These are phyloP conservation scores for Gossypium gossypioides DNA, from an alignment of 441 rosid species.

Conservation along the genomic window DNA sequence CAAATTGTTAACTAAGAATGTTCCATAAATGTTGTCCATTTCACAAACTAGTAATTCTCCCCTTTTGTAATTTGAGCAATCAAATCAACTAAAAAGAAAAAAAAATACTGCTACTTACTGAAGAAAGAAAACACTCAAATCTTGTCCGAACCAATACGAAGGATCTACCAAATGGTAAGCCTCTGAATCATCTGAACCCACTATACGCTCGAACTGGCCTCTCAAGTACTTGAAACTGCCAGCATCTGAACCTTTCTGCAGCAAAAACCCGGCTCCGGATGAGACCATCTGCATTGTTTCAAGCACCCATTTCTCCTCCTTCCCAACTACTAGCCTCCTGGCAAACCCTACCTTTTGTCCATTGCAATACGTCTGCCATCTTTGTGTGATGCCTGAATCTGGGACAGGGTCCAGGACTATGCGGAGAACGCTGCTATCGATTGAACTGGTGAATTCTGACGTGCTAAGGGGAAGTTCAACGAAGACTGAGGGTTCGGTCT, in stretches of 20 bases:
- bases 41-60: neutral
- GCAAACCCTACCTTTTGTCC: slow-evolving; percentile 23
- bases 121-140: slow-evolving; percentile 21
- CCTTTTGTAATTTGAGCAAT: slow-evolving; percentile 1
- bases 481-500: slow-evolving; percentile 3
- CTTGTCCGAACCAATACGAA: slow-evolving; percentile 16
- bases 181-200: slow-evolving; percentile 19
- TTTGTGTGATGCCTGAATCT: neutral
- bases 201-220: slow-evolving; percentile 20
- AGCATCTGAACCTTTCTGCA: neutral
- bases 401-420: slow-evolving; percentile 14
- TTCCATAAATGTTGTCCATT: neutral
- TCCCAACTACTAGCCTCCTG: neutral
- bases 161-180: slow-evolving; percentile 25
- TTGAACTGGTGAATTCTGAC: slow-evolving; percentile 5
- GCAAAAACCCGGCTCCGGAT: slow-evolving; percentile 22
- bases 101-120: neutral
- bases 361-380: slow-evolving; percentile 23
- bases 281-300: slow-evolving; percentile 18
- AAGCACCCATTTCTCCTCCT: slow-evolving; percentile 15
- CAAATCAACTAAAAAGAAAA: neutral
- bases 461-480: slow-evolving; percentile 21
- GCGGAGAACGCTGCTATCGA: slow-evolving; percentile 7
- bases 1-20: neutral
- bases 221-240: slow-evolving; percentile 22